Conservation (phyloP, 73 alveolate species). For the Tetrahymena borealis region DNA sequence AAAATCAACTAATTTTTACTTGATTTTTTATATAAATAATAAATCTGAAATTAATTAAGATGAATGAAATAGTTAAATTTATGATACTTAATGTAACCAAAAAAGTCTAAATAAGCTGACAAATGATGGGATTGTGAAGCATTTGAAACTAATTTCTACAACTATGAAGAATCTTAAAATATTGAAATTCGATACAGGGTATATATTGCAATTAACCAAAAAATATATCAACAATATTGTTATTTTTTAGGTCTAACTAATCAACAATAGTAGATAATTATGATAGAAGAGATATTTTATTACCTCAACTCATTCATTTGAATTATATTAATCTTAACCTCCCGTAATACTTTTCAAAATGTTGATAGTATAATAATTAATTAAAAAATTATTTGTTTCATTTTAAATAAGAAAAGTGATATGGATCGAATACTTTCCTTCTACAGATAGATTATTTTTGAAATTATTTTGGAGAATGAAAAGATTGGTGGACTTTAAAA, state of each 20-base stretch:
- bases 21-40: too few species aligned
- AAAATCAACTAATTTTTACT: too few species aligned
- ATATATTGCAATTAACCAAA: neutral
- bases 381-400: neutral
- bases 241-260: neutral
- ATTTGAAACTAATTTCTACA: neutral
- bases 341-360: neutral
- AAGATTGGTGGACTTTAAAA: neutral
- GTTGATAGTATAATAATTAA: too few species aligned
- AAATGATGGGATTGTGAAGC: neutral
- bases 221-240: neutral
- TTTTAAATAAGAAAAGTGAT: neutral
- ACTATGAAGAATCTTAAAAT: neutral
- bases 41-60: too few species aligned
- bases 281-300: neutral
- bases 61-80: too few species aligned
- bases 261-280: neutral
- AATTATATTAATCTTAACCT: neutral
- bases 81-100: too few species aligned
- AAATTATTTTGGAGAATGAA: neutral
- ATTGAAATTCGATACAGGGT: neutral
- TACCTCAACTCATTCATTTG: neutral
- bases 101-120: neutral
- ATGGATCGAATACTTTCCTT: neutral
- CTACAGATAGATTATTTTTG: neutral